Conservation (phyloP, 1,139 yeast species). For the Scheffersomyces lignicola region DNA sequence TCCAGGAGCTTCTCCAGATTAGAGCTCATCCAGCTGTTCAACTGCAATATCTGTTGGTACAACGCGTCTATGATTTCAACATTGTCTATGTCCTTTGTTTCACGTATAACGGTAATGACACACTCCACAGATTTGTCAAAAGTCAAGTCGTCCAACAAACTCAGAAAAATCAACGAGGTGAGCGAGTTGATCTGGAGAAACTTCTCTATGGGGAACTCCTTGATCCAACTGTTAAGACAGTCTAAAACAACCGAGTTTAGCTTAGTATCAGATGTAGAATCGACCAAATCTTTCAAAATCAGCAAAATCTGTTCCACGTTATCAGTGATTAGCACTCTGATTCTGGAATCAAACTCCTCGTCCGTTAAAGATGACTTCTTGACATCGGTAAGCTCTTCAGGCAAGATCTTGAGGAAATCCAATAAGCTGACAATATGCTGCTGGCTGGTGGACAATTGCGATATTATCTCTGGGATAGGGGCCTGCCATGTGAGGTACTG, state of each 20-base stretch:
- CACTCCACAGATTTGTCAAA: constrained; percentile 91
- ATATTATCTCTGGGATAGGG: constrained; percentile 68
- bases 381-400: constrained; percentile 84
- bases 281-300: constrained; percentile 54
- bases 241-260: constrained; percentile 53
- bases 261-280: constrained; percentile 18
- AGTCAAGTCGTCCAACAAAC: constrained; percentile 62
- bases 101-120: constrained; percentile 72
- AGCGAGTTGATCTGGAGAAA: constrained; percentile 62
- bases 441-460: constrained; percentile 38
- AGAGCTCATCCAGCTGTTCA: constrained; percentile 50
- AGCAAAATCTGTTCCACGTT: constrained; percentile 71
- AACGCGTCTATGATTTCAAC: constrained; percentile 63
- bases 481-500: constrained; percentile 74
- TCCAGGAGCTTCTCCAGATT: constrained; percentile 51
- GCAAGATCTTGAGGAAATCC: constrained; percentile 81
- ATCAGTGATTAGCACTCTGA: constrained; percentile 58
- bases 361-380: constrained; percentile 79
- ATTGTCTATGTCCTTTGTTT: constrained; percentile 75
- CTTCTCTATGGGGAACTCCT: constrained; percentile 73
- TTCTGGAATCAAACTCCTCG: constrained; percentile 71
- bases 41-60: constrained; percentile 62
- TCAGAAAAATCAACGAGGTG: constrained; percentile 66
- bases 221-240: constrained; percentile 87
- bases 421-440: constrained; percentile 37